Conservation (phyloP, 306 rosid genomes). For the Begonia masoniana region DNA sequence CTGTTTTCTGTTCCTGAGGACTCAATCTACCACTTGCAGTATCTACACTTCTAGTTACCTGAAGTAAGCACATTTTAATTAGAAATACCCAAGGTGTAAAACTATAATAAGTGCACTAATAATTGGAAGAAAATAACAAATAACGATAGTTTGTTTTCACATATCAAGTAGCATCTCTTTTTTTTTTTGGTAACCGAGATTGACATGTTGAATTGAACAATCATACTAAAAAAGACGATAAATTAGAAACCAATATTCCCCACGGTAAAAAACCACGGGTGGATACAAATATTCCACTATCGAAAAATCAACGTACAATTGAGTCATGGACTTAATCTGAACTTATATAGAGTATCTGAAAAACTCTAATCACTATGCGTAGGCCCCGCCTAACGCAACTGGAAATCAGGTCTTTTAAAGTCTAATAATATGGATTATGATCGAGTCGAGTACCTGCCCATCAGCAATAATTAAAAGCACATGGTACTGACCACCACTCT, state of each 20-base stretch:
- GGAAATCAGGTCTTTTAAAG: too few relatives aligned
- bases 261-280: background rate
- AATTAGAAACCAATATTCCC: too few relatives aligned
- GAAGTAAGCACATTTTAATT: background rate
- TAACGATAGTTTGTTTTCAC: background rate
- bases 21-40: background rate
- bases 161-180: background rate
- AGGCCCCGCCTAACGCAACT: too few relatives aligned
- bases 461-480: constrained; percentile 12
- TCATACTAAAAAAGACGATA: too few relatives aligned
- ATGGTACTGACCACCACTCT: constrained; percentile 16
- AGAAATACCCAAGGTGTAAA: too few relatives aligned
- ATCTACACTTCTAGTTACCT: background rate
- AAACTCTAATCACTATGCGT: too few relatives aligned
- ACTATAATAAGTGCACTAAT: too few relatives aligned
- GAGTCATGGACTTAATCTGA: too few relatives aligned
- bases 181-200: too few relatives aligned
- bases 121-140: background rate
- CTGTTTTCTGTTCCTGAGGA: background rate
- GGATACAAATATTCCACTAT: background rate
- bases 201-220: too few relatives aligned
- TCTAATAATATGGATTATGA: too few relatives aligned
- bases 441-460: constrained; percentile 7
- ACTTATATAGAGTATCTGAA: too few relatives aligned
- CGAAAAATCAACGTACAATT: background rate